Conservation (phyloP, 345 rosid species). For the Cochlearia excelsa region DNA sequence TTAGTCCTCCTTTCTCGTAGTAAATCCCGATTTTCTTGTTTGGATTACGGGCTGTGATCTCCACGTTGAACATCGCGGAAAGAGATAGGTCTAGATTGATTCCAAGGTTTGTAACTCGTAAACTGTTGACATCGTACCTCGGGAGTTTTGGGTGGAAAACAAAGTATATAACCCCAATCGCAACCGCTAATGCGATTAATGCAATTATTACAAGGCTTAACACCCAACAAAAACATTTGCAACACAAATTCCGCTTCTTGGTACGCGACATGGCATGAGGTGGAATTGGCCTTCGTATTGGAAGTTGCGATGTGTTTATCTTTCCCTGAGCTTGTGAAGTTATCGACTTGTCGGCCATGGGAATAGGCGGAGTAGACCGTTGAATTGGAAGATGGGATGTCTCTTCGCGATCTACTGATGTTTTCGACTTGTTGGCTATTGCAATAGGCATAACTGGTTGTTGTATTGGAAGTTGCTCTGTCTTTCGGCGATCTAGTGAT, state of each 20-base stretch:
- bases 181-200: constrained; percentile 44
- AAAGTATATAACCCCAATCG: constrained; percentile 55
- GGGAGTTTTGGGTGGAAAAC: constrained; percentile 73
- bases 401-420: too few relatives aligned
- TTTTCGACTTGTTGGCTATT: too few relatives aligned
- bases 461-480: too few relatives aligned
- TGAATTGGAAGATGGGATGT: too few relatives aligned
- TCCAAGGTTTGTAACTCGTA: constrained; percentile 57
- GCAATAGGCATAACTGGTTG: too few relatives aligned
- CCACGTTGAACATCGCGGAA: constrained; percentile 62
- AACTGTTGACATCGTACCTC: constrained; percentile 58
- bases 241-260: constrained; percentile 44
- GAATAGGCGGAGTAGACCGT: too few relatives aligned
- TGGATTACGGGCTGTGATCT: constrained; percentile 79
- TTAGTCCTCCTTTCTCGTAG: constrained; percentile 62
- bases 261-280: constrained; percentile 32
- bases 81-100: constrained; percentile 65
- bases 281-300: constrained; percentile 22
- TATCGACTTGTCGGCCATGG: constrained; percentile 22
- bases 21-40: constrained; percentile 78
- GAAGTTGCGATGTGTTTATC: constrained; percentile 8
- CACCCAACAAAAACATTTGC: constrained; percentile 66
- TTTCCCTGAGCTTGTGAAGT: constrained; percentile 26
- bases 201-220: constrained; percentile 47
- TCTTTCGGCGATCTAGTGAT: too few relatives aligned